These are phyloP conservation scores for Kodamaea sp. DNA, from an alignment of 1,139 yeast genomes.

Conservation along the genomic window DNA sequence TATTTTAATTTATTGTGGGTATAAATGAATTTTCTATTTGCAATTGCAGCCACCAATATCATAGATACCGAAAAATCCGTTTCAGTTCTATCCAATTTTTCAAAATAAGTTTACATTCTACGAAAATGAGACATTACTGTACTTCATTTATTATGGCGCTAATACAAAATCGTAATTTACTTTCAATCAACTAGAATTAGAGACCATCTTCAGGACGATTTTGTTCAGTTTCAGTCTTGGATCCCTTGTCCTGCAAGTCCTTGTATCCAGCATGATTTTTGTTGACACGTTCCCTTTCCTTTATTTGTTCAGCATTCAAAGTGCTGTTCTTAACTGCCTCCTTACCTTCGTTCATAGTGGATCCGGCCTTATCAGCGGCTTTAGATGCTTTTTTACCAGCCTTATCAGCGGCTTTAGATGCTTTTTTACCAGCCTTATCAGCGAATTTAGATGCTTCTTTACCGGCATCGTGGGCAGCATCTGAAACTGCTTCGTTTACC, in stretches of 20 bases:
- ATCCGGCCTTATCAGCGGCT: slow-evolving; percentile 1
- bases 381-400: not conserved
- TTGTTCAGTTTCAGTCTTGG: slow-evolving; percentile 41
- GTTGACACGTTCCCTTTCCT: slow-evolving; percentile 16
- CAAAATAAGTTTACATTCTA: too few relatives aligned
- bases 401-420: not conserved
- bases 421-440: not conserved
- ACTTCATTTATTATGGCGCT: too few relatives aligned
- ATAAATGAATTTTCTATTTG: too few relatives aligned
- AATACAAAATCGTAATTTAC: too few relatives aligned
- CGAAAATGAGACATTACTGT: too few relatives aligned
- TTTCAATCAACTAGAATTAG: slow-evolving; percentile 7
- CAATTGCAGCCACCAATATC: too few relatives aligned
- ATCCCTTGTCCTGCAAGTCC: slow-evolving; percentile 42
- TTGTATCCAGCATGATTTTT: slow-evolving; percentile 34
- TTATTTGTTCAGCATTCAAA: not conserved
- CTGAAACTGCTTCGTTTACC: slow-evolving; percentile 5
- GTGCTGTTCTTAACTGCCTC: not conserved
- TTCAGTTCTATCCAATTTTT: too few relatives aligned
- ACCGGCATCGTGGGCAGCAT: not conserved
- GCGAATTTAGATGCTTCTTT: not conserved
- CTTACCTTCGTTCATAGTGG: slow-evolving; percentile 2
- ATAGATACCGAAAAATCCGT: too few relatives aligned
- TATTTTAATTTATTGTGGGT: too few relatives aligned
- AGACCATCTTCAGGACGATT: slow-evolving; percentile 45